Percentiles rank a stretch among this genome's conserved stretches.
These are phyloP conservation scores for Endothia cerciana DNA, from an alignment of 2,329 filamentous ascomycete species.

Conservation along the genomic window DNA sequence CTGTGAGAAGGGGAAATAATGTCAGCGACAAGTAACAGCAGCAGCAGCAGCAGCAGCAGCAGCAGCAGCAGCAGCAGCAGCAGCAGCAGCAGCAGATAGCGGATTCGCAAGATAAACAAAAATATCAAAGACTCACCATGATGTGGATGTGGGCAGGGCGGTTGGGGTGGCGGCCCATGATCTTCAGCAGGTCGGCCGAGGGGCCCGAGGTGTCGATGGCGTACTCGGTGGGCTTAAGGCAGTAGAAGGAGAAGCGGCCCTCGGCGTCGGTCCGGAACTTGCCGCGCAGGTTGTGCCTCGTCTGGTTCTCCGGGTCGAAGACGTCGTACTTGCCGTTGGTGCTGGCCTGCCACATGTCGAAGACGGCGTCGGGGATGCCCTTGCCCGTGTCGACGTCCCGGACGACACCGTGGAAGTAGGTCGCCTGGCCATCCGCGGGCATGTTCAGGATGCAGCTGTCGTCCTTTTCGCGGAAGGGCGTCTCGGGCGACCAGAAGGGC, in stretches of 20 bases:
- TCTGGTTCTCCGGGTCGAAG: constrained; percentile 63
- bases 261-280: constrained; percentile 66
- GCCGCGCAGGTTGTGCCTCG: constrained; percentile 65
- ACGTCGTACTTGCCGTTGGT: constrained; percentile 64
- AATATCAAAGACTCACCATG: constrained; percentile 31
- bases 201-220: constrained; percentile 60
- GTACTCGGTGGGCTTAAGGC: constrained; percentile 66
- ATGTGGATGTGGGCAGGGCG: constrained; percentile 36
- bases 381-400: constrained; percentile 33
- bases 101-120: too few species aligned
- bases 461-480: constrained; percentile 61
- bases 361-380: constrained; percentile 47
- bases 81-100: too few species aligned
- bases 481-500: constrained; percentile 68
- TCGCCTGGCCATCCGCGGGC: constrained; percentile 46
- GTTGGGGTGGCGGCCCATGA: constrained; percentile 34
- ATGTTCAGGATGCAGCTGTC: constrained; percentile 52
- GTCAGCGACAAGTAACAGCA: background rate
- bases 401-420: constrained; percentile 57
- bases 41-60: background rate
- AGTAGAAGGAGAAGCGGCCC: constrained; percentile 66
- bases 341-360: constrained; percentile 67
- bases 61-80: background rate
- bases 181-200: constrained; percentile 31
- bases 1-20: background rate